Conservation (phyloP, 306 rosid species). For the Gleditsia sinensis region DNA sequence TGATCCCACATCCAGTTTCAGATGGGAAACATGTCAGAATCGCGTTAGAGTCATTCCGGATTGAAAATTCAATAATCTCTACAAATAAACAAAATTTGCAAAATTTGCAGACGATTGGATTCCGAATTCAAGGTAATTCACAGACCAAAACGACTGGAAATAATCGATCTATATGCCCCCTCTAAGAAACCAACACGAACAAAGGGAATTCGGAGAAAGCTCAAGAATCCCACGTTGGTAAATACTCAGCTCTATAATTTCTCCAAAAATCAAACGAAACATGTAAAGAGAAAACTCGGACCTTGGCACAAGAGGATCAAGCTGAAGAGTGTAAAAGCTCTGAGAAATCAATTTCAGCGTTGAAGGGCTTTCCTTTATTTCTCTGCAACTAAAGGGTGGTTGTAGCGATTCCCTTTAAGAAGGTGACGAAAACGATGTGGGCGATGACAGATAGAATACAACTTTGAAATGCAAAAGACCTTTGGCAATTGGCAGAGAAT, state of each 20-base stretch:
- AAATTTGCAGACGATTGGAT: background rate
- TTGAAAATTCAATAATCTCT: background rate
- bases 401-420: constrained; percentile 1
- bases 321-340: background rate
- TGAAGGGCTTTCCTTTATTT: background rate
- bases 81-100: background rate
- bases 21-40: background rate
- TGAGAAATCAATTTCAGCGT: background rate
- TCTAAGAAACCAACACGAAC: background rate
- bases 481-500: background rate
- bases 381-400: background rate
- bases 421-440: constrained; percentile 21
- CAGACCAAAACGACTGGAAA: background rate
- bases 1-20: constrained; percentile 1
- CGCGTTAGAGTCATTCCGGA: background rate
- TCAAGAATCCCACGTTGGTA: background rate
- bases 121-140: background rate
- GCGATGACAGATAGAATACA: background rate
- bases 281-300: background rate
- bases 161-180: background rate
- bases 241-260: background rate
- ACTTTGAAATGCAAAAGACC: background rate
- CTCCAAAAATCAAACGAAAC: background rate
- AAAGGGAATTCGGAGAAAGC: background rate
- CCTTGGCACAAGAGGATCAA: background rate